Evolutionary conservation across 176 grass and related monocot species (phyloP).

Genomic region (Rhynchospora tenuis): DNA sequence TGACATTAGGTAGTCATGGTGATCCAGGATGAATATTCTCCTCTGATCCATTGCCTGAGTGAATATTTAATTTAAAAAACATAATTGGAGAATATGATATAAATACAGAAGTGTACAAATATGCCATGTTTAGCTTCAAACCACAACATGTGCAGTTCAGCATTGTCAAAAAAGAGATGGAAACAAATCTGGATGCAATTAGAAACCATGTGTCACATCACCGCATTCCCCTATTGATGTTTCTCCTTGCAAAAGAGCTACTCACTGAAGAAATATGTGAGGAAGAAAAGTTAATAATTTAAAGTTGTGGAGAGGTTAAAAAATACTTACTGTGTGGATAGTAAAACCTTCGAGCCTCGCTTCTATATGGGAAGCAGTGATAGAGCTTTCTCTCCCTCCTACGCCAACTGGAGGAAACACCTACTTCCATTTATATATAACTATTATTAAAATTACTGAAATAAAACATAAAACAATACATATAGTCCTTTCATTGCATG

Average conservation of each 20-base stretch:
- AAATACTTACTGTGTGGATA: conserved; percentile 27
- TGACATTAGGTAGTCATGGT: conserved; percentile 90
- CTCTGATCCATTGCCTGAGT: conserved; percentile 45
- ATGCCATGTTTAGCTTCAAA: background rate
- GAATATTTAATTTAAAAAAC: background rate
- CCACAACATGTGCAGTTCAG: background rate
- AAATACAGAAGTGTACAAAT: background rate
- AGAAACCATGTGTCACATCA: too few species aligned
- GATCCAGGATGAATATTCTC: conserved; percentile 69
- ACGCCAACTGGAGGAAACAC: conserved; percentile 53
- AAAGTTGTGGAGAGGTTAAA: background rate
- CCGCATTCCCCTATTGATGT: too few species aligned
- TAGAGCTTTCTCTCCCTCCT: conserved; percentile 44
- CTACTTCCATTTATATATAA: conserved; percentile 23
- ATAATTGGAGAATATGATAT: background rate
- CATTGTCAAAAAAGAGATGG: background rate
- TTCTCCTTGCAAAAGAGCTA: background rate
- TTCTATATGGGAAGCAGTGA: conserved; percentile 33
- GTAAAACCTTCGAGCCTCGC: conserved; percentile 39
- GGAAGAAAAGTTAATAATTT: background rate
- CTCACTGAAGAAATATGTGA: background rate
- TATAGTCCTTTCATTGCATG: background rate
- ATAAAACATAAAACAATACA: background rate
- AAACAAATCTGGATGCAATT: background rate
- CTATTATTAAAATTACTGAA: background rate